phyloP scores from a whole-genome alignment of 139 green algal genomes.

The Chlamydomonas eustigma region DNA sequence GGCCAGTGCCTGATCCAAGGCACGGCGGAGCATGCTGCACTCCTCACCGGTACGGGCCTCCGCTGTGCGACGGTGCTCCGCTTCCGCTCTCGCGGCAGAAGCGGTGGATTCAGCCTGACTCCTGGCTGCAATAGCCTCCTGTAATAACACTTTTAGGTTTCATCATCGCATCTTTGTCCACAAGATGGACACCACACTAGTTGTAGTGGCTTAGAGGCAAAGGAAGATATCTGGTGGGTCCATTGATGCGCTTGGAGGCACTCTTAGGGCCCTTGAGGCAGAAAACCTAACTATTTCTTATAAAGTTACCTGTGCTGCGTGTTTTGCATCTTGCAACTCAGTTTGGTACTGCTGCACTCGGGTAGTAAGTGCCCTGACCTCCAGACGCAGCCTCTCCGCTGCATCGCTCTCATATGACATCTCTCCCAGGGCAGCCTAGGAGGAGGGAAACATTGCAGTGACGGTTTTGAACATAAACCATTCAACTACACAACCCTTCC shows the following conservation, averaged over 20 bases:
- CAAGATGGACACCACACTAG: no score
- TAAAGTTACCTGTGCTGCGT: slow-evolving; percentile 9
- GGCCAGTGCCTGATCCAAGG: slow-evolving; percentile 34
- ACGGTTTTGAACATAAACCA: neutral
- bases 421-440: slow-evolving; percentile 50
- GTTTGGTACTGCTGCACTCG: slow-evolving; percentile 6
- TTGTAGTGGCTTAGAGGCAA: neutral
- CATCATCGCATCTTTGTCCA: neutral
- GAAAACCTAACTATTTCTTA: no score
- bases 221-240: neutral
- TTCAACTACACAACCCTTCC: no score
- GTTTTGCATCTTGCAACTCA: slow-evolving; percentile 28
- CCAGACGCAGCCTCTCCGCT: slow-evolving; percentile 39
- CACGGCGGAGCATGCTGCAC: slow-evolving; percentile 49
- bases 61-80: neutral
- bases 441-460: neutral
- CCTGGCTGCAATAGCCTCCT: neutral
- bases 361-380: slow-evolving; percentile 19
- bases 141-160: neutral
- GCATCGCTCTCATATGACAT: slow-evolving; percentile 56
- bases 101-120: neutral
- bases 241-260: no score
- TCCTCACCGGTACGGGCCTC: slow-evolving; percentile 34
- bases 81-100: neutral
- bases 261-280: no score